A percentile compares a stretch with the other conserved stretches of the same genome.
These are phyloP conservation scores for slime mould (Dictyostelium discoideum) DNA, from an alignment of 78 protist genomes.

Conservation along the genomic window DNA sequence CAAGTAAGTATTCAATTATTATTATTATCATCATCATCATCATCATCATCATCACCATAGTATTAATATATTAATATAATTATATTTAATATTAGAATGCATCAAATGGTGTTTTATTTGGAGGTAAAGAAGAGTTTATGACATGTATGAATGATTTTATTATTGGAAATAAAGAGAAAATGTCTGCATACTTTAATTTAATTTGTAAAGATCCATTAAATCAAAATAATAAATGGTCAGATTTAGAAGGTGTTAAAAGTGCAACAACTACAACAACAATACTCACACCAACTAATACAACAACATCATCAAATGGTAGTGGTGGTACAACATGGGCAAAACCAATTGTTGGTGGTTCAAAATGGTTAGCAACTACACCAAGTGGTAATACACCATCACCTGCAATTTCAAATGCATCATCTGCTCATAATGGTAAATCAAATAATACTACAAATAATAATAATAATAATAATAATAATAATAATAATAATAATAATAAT, in stretches of 20 bases:
- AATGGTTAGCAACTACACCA: conserved; percentile 73
- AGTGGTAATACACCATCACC: background rate
- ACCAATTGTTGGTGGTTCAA: conserved; percentile 14
- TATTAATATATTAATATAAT: background rate
- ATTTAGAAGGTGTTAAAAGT: conserved; percentile 38
- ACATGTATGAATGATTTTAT: conserved; percentile 83
- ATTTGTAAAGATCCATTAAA: conserved; percentile 55
- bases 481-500: background rate
- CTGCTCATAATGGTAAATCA: background rate
- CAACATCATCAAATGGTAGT: background rate
- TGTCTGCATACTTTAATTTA: conserved; percentile 75
- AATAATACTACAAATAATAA: background rate
- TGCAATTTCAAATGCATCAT: background rate
- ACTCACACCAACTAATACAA: background rate
- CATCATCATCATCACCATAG: too few species aligned
- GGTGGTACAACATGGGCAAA: background rate
- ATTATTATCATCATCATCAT: background rate
- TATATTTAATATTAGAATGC: conserved; percentile 17
- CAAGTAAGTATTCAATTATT: conserved; percentile 23
- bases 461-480: background rate
- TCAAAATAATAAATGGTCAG: conserved; percentile 36
- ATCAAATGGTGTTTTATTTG: conserved; percentile 85
- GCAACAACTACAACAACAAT: background rate
- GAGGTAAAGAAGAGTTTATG: conserved; percentile 86
- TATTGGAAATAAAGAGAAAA: conserved; percentile 48